Base-by-base conservation (phyloP, 2,329 filamentous ascomycete genomes). In the Cercospora citrullina region DNA sequence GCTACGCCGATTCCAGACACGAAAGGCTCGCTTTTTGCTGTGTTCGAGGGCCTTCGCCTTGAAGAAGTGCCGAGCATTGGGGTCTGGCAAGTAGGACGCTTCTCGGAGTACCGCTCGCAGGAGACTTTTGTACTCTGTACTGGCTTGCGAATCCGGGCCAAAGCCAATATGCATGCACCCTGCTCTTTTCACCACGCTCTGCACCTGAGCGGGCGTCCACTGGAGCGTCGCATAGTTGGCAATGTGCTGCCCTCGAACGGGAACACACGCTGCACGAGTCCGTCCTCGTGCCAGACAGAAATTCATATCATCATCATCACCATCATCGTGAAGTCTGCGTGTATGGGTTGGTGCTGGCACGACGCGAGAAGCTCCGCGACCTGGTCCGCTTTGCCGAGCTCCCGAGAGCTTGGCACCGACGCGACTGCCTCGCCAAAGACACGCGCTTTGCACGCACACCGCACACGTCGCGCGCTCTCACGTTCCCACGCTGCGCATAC, bases 41-140 rank as follows among this genome's bases (percentile, higher is more conserved):
- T 84, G 80, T 39, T 74, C 70, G 36, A 84, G 69, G 55, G 86
- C 78, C 75, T 87, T 80, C 62, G 80, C 73, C 67, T 80, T 80
- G 76, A 87, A 80, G 77, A 84, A 86, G 33, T 71, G 64, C 70
- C 84, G 82, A 45, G 86, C 85, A 67, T 81, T 77, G 1, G 84
- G 81, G 73, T 89, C 87, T 30, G 88, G 87, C 45, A 90, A 83
- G 72, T 89, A 89, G 65, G 84, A 83, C 69, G 82, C 83, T 79
- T 89, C 85, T 68, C 87, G 84, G 45, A 89, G 82, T 9, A 88
- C 81, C 26, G 83, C 81, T 60, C 87, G 85, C 70, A 87, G 81
- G 57, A 87, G 77, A 73, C 85, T 83, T 28, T 81, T 72, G 28
- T 80, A 72, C 63, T 72, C 23, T 23, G 21, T 57, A 10, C 66